Evolutionary conservation across 495 filamentous ascomycete genomes (phyloP).

Genomic region (Neurospora sp.): DNA sequence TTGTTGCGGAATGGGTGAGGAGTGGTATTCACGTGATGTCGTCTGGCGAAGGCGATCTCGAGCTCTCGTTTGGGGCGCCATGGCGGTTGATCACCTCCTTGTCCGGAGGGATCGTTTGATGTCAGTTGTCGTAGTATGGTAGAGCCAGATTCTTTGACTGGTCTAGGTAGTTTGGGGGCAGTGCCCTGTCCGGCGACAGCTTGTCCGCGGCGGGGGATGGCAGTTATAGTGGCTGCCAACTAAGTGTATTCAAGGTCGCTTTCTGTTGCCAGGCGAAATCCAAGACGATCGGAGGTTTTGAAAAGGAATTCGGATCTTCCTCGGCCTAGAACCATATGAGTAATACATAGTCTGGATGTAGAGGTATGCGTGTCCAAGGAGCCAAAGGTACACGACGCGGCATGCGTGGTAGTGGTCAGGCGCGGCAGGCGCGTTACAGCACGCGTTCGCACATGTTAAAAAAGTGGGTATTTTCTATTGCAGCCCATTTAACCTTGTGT

Average conservation of each 20-base stretch:
- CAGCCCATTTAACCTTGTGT: neutral
- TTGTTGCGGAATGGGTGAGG: slow-evolving; percentile 29
- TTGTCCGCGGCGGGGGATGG: neutral
- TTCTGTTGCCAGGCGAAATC: neutral
- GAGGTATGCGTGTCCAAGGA: neutral
- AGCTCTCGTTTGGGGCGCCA: slow-evolving; percentile 25
- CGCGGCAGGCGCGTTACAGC: neutral
- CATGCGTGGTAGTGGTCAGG: neutral
- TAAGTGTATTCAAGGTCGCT: neutral
- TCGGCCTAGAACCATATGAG: neutral
- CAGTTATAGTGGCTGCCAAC: neutral
- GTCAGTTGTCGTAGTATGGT: neutral
- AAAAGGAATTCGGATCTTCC: neutral
- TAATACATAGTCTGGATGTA: neutral
- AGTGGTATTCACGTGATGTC: slow-evolving; percentile 26
- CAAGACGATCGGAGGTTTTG: neutral
- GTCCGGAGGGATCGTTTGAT: neutral
- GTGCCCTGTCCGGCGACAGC: neutral
- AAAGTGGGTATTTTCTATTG: neutral
- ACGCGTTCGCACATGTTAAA: neutral
- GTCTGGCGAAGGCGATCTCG: slow-evolving; percentile 7
- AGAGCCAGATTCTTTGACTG: neutral
- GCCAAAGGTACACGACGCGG: neutral
- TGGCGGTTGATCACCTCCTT: slow-evolving; percentile 4
- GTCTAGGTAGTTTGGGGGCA: neutral